These are phyloP conservation scores for Bjerkandera adusta DNA, from an alignment of 1,284 basidiomycete genomes.

Conservation along the genomic window DNA sequence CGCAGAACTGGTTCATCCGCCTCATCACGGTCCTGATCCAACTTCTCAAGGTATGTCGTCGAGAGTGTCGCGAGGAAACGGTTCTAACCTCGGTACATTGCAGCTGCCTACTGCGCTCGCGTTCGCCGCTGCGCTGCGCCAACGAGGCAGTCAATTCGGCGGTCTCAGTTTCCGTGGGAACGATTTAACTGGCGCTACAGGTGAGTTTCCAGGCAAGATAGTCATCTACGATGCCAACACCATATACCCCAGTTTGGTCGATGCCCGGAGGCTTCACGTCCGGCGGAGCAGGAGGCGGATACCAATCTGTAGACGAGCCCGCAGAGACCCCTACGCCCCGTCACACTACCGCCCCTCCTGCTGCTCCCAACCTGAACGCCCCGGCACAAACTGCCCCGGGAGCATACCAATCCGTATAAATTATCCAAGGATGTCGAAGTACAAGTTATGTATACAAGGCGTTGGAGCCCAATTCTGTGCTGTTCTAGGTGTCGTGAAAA, in stretches of 20 bases:
- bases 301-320: constrained; percentile 74
- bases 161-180: constrained; percentile 46
- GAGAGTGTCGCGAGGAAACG: background rate
- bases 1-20: constrained; percentile 54
- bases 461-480: background rate
- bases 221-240: constrained; percentile 1
- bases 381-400: constrained; percentile 36
- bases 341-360: constrained; percentile 30
- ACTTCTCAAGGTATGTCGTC: constrained; percentile 56
- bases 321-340: constrained; percentile 6
- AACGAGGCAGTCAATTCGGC: constrained; percentile 61
- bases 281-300: constrained; percentile 48
- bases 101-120: constrained; percentile 58
- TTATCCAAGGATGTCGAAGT: background rate
- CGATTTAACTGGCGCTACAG: constrained; percentile 62
- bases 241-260: constrained; percentile 70
- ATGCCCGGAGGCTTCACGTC: constrained; percentile 80
- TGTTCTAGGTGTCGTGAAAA: background rate
- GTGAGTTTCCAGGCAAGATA: constrained; percentile 31
- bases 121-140: constrained; percentile 53
- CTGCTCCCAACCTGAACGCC: constrained; percentile 34
- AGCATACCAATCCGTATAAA: constrained; percentile 52
- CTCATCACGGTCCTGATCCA: constrained; percentile 59
- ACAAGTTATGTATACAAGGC: background rate
- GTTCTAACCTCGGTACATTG: background rate